Base-by-base conservation (phyloP, 169 alveolate genomes). In the Cytauxzoon felis region DNA sequence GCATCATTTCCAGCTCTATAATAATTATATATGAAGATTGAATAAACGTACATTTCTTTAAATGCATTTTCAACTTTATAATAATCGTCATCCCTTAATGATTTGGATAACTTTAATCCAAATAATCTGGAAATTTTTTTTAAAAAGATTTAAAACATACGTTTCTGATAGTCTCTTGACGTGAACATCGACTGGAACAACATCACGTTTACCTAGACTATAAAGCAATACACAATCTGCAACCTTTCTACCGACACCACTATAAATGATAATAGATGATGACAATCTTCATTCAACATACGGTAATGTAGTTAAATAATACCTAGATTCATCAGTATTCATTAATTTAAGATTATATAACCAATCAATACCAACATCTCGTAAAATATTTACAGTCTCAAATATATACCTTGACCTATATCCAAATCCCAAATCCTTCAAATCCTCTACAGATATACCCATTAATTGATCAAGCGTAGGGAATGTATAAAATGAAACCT, bases 121-220 rank as follows among this genome's bases (percentile, higher is more conserved):
- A 69, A 69, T 43, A 40, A 56, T 16, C 81, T 68, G 26, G 3
- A 26, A 19, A 40, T 11, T 3, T 29, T 24, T 27, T 18, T 3
- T 13, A 18, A 3, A 21, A 18, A 0, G 5, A 18, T 0, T 27
- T 27, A 11, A 5, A 57, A 71, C 78, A 21, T 9, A 71, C 76
- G 16, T 8, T 40, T 23, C 42, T 19, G 78, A 58, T 18, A 71
- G 52, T 13, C 57, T 33, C 81, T 71, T 70, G 30, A 94, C 87
- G 62, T 94, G 98, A 13, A 93, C 91, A 71, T 94, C 98, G n/a
- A 94, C 92, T 8, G 98, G 98, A 11, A 93, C 88, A 29, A 79
- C 66, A 38, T 83, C 85, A 9, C 78, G 60, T 54, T 81, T 78
- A 33, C 92, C 90, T 41, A 94, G 54, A n/a, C 93, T 80, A 65